Evolutionary conservation across 1,139 yeast genomes (phyloP).

Genomic region (Hemisphaericaspora xylofermentans): DNA sequence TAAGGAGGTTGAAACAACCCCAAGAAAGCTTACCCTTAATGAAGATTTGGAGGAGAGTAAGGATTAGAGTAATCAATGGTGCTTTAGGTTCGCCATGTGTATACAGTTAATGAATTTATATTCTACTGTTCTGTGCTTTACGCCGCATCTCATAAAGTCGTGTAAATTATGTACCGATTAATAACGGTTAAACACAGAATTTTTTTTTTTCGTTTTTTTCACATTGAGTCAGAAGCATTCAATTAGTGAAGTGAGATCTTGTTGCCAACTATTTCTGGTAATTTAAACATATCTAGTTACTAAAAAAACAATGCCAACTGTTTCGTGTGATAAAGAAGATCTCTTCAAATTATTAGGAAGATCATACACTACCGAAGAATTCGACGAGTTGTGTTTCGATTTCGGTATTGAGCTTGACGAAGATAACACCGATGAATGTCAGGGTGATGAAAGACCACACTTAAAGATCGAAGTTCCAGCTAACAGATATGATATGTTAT

Average conservation of each 20-base stretch:
- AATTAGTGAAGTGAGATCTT: no score
- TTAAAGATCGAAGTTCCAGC: constrained; percentile 97
- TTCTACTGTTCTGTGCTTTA: not conserved
- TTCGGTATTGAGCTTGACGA: constrained; percentile 98
- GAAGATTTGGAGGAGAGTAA: constrained; percentile 20
- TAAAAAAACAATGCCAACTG: constrained; percentile 75
- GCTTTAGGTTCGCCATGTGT: no score
- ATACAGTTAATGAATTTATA: not conserved
- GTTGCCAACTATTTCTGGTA: no score
- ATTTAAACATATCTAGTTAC: not conserved
- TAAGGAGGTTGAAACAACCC: constrained; percentile 14
- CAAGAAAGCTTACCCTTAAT: constrained; percentile 12
- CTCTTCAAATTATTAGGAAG: constrained; percentile 80
- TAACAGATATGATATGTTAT: constrained; percentile 95
- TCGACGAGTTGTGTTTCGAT: constrained; percentile 95
- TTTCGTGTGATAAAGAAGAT: constrained; percentile 92
- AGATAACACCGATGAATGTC: constrained; percentile 82
- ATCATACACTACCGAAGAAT: constrained; percentile 83
- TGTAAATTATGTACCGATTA: constrained; percentile 2
- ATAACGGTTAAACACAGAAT: not conserved
- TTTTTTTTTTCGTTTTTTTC: constrained; percentile 5
- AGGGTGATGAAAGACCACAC: constrained; percentile 87
- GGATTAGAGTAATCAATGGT: not conserved
- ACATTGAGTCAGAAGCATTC: constrained; percentile 16
- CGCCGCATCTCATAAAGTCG: not conserved